Evolutionary conservation across 768 basidiomycete species (phyloP).

Genomic region (Hygrocybe punicea): DNA sequence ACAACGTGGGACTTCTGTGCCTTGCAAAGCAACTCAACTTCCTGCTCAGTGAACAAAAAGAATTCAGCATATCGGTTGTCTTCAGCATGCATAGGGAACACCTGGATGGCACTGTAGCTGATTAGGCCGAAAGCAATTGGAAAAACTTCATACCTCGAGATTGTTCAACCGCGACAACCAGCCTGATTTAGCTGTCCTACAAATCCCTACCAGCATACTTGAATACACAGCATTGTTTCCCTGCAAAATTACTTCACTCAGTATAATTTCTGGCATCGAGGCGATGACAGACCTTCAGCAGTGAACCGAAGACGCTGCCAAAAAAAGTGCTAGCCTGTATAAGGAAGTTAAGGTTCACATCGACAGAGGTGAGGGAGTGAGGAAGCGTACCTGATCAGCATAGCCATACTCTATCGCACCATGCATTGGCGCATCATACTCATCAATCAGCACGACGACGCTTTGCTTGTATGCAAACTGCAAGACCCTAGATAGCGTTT

Average conservation of each 20-base stretch:
- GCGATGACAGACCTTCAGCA: no score
- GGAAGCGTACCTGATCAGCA: no score
- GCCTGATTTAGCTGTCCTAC: slow-evolving; percentile 2
- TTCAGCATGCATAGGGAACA: slow-evolving; percentile 14
- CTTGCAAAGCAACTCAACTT: background rate
- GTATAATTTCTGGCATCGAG: no score
- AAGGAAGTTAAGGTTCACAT: no score
- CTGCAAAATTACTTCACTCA: background rate
- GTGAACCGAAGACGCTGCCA: no score
- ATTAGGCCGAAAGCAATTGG: background rate
- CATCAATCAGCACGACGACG: background rate
- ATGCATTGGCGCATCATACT: no score
- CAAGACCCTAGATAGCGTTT: background rate
- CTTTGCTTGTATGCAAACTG: background rate
- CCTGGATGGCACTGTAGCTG: background rate
- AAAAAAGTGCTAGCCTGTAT: no score
- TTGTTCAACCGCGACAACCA: slow-evolving; percentile 5
- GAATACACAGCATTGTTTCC: background rate
- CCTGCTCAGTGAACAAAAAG: slow-evolving; percentile 3
- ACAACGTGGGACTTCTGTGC: background rate
- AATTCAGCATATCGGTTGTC: slow-evolving; percentile 12
- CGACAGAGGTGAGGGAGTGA: no score
- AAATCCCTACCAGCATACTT: slow-evolving; percentile 6
- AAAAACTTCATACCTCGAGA: background rate
- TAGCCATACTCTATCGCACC: no score